These are phyloP conservation scores for Malus sylvestris DNA, from an alignment of 306 rosid species.

Conservation along the genomic window DNA sequence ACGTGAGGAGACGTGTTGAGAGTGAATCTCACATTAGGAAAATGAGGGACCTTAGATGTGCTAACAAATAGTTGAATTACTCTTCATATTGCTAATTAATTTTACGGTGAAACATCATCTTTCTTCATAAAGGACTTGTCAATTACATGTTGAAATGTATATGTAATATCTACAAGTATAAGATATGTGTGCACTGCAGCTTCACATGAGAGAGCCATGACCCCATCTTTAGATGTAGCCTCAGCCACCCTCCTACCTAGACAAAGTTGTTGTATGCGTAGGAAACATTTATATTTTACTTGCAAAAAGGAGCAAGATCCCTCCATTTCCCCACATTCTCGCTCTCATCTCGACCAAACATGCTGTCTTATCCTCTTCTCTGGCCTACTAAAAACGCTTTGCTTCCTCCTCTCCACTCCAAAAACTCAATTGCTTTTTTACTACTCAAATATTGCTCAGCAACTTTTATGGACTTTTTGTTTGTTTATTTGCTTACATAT, in stretches of 20 bases:
- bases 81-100: too few relatives aligned
- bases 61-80: too few relatives aligned
- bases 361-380: not conserved
- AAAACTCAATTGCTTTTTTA: not conserved
- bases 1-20: too few relatives aligned
- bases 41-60: too few relatives aligned
- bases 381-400: conserved; percentile 12
- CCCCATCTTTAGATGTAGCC: conserved; percentile 31
- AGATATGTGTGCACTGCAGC: not conserved
- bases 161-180: not conserved
- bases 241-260: conserved; percentile 27
- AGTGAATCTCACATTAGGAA: too few relatives aligned
- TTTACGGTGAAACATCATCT: too few relatives aligned
- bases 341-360: conserved; percentile 4
- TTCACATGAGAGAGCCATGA: not conserved
- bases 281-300: conserved; percentile 45
- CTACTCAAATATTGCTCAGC: not conserved
- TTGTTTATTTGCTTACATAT: not conserved
- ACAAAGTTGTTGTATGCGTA: conserved; percentile 44
- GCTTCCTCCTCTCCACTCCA: not conserved
- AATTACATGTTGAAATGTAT: not conserved
- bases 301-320: conserved; percentile 9
- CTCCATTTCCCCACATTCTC: conserved; percentile 25
- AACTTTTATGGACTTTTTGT: not conserved
- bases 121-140: not conserved